Percentiles rank a stretch among this genome's conserved stretches.
These are phyloP conservation scores for Aspergillus quadrilineatus DNA, from an alignment of 2,329 filamentous ascomycete species.

Conservation along the genomic window DNA sequence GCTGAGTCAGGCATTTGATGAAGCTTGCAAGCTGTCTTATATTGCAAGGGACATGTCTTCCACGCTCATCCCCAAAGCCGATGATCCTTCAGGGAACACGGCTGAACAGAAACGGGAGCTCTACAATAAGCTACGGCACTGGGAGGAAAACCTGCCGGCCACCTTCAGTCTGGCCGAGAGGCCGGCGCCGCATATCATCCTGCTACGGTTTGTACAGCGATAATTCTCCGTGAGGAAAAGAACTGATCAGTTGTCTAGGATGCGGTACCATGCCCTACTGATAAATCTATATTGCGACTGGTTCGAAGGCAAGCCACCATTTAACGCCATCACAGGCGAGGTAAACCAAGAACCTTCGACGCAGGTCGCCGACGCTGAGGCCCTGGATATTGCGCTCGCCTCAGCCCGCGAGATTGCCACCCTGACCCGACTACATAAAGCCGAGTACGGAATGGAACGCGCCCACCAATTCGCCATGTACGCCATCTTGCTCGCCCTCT, in stretches of 20 bases:
- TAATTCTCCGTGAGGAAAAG: not conserved
- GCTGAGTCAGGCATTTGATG: slow-evolving; percentile 22
- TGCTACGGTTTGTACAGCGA: slow-evolving; percentile 14
- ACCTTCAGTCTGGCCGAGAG: slow-evolving; percentile 1
- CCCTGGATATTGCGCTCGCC: slow-evolving; percentile 14
- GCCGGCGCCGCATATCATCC: slow-evolving; percentile 17
- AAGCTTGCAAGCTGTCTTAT: slow-evolving; percentile 20
- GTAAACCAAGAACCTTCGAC: not conserved
- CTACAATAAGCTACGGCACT: slow-evolving; percentile 15
- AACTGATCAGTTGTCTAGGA: slow-evolving; percentile 14
- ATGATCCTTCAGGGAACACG: not conserved
- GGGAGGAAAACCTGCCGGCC: slow-evolving; percentile 14
- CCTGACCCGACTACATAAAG: slow-evolving; percentile 23
- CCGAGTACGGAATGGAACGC: slow-evolving; percentile 28
- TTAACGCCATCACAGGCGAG: not conserved
- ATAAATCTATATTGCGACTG: slow-evolving; percentile 29
- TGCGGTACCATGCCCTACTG: slow-evolving; percentile 27
- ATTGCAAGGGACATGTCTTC: slow-evolving; percentile 23
- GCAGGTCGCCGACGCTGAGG: not conserved
- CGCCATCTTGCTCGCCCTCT: slow-evolving; percentile 28
- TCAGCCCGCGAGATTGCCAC: slow-evolving; percentile 25
- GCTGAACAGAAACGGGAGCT: slow-evolving; percentile 13
- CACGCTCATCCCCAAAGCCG: not conserved
- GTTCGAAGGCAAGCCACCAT: slow-evolving; percentile 9
- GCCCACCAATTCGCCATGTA: slow-evolving; percentile 30